Evolutionary conservation across 768 basidiomycete genomes (phyloP).

Genomic region (Russula olivacea): DNA sequence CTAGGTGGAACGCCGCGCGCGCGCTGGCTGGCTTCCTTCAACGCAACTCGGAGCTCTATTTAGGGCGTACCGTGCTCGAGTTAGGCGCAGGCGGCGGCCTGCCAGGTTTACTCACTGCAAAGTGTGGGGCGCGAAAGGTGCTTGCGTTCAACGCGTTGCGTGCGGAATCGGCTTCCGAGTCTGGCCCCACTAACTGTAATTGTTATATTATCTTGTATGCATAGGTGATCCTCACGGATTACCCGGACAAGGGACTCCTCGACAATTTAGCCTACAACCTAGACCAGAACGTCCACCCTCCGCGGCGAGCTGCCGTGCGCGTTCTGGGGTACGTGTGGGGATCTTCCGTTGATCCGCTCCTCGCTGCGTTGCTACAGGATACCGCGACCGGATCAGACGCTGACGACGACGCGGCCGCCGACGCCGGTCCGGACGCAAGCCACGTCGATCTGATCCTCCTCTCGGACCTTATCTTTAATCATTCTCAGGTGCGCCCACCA

Average conservation of each 20-base stretch:
- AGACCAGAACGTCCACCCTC: slow-evolving; percentile 39
- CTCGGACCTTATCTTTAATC: slow-evolving; percentile 92
- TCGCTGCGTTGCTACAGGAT: slow-evolving; percentile 31
- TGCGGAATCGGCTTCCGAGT: too few relatives aligned
- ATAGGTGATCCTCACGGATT: slow-evolving; percentile 86
- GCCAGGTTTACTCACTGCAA: slow-evolving; percentile 69
- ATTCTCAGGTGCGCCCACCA: slow-evolving; percentile 62
- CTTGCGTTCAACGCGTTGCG: slow-evolving; percentile 18
- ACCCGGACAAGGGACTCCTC: slow-evolving; percentile 73
- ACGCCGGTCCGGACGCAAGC: slow-evolving; percentile 21
- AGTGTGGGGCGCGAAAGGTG: slow-evolving; percentile 66
- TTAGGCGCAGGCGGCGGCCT: slow-evolving; percentile 92
- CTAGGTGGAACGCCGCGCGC: slow-evolving; percentile 76
- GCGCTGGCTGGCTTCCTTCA: slow-evolving; percentile 69
- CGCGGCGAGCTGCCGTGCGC: slow-evolving; percentile 22
- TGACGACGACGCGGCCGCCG: not conserved
- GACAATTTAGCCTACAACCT: slow-evolving; percentile 74
- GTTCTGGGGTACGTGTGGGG: slow-evolving; percentile 80
- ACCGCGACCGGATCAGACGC: not conserved
- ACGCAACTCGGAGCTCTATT: slow-evolving; percentile 42
- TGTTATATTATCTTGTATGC: too few relatives aligned
- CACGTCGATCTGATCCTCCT: slow-evolving; percentile 77
- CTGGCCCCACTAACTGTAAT: too few relatives aligned
- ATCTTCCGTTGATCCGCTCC: slow-evolving; percentile 42
- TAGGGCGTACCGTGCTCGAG: slow-evolving; percentile 58